These are phyloP conservation scores for Conticribra guillardii DNA, from an alignment of 108 stramenopile genomes.

Conservation along the genomic window DNA sequence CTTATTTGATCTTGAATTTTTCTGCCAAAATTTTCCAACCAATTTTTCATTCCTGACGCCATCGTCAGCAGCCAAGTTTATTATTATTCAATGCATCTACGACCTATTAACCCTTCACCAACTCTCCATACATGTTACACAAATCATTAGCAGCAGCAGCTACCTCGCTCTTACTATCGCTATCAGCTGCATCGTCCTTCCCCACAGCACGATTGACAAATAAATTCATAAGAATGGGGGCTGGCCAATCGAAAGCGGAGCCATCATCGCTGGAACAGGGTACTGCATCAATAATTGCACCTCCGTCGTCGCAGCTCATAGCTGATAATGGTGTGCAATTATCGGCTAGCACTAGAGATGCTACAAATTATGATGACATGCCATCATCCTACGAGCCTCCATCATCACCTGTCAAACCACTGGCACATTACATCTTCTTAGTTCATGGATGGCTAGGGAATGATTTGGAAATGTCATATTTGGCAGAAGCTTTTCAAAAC, in stretches of 20 bases:
- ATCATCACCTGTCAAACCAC: conserved; percentile 13
- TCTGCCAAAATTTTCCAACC: too few relatives aligned
- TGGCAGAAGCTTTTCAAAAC: conserved; percentile 50
- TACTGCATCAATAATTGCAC: background rate
- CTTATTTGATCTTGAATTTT: too few relatives aligned
- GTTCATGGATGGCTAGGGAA: conserved; percentile 89
- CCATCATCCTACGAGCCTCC: conserved; percentile 28
- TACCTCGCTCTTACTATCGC: too few relatives aligned
- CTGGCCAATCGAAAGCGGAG: background rate
- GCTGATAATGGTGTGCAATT: background rate
- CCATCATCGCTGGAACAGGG: background rate
- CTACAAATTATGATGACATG: background rate
- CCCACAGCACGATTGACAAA: background rate
- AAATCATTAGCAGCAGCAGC: too few relatives aligned
- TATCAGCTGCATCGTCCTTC: background rate
- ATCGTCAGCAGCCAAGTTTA: too few relatives aligned
- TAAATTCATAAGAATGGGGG: background rate
- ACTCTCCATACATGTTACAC: too few relatives aligned
- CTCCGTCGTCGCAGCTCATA: background rate
- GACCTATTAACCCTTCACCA: too few relatives aligned
- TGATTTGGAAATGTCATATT: conserved; percentile 73
- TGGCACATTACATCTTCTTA: conserved; percentile 72
- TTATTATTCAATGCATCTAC: too few relatives aligned
- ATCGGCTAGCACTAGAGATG: background rate
- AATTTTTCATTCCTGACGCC: too few relatives aligned